Evolutionary conservation across 495 filamentous ascomycete species (phyloP).

Genomic region (Clavariopsis aquatica): DNA sequence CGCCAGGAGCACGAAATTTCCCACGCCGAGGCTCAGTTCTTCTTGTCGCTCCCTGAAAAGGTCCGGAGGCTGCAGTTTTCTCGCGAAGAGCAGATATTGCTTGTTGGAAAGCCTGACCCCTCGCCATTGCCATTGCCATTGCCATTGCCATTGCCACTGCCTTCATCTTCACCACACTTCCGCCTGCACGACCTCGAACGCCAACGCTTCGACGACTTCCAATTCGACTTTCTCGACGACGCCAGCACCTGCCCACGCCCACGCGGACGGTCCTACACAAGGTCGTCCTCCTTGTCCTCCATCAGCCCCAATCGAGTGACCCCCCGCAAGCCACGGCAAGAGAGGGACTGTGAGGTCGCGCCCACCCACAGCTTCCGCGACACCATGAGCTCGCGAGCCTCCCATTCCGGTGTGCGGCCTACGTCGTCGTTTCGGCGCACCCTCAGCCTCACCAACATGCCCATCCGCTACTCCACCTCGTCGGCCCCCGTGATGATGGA

Average conservation of each 20-base stretch:
- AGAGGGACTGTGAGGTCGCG: slow-evolving; percentile 12
- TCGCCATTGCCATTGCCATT: slow-evolving; percentile 39
- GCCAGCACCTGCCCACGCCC: not conserved
- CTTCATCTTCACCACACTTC: slow-evolving; percentile 21
- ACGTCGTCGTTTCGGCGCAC: slow-evolving; percentile 54
- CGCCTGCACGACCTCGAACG: slow-evolving; percentile 43
- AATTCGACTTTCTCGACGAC: slow-evolving; percentile 33
- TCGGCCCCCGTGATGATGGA: slow-evolving; percentile 48
- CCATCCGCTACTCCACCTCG: slow-evolving; percentile 50
- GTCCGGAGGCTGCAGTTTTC: slow-evolving; percentile 70
- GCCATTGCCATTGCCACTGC: too few species aligned
- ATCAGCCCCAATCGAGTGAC: slow-evolving; percentile 15
- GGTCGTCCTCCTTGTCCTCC: slow-evolving; percentile 9
- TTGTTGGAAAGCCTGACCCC: slow-evolving; percentile 59
- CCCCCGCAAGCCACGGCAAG: not conserved
- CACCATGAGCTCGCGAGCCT: slow-evolving; percentile 42
- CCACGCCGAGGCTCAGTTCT: slow-evolving; percentile 69
- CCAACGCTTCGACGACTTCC: slow-evolving; percentile 29
- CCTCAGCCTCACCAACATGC: slow-evolving; percentile 49
- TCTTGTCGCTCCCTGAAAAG: slow-evolving; percentile 68
- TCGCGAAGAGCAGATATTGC: slow-evolving; percentile 66
- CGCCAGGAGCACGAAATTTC: slow-evolving; percentile 36
- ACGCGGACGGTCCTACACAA: slow-evolving; percentile 15
- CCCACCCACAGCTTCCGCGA: slow-evolving; percentile 19
- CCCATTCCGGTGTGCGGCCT: slow-evolving; percentile 40